Evolutionary conservation across 306 rosid species (phyloP).

Genomic region (Medicago arabica): DNA sequence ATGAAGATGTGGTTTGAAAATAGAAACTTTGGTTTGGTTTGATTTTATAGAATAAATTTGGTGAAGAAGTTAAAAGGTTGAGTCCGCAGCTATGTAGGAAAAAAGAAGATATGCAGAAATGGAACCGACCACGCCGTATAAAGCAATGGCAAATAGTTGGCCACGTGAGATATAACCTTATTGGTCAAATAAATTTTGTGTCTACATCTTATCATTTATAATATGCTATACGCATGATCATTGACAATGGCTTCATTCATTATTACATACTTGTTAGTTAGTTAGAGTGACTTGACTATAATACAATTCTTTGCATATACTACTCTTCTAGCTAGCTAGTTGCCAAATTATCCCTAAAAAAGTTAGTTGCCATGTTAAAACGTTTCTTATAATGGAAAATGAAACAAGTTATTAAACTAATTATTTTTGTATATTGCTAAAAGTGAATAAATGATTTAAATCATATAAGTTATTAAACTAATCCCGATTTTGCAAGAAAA

Average conservation of each 20-base stretch:
- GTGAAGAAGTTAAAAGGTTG: slow-evolving; percentile 49
- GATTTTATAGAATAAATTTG: slow-evolving; percentile 47
- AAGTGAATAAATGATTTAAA: too few species aligned
- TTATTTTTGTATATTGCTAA: not conserved
- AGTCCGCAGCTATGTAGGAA: not conserved
- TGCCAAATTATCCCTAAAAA: too few species aligned
- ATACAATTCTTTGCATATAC: not conserved
- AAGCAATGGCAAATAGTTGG: slow-evolving; percentile 67
- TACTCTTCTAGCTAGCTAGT: not conserved
- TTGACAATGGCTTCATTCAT: slow-evolving; percentile 32
- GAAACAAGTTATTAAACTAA: not conserved
- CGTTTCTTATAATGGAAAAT: not conserved
- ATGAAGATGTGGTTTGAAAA: not conserved
- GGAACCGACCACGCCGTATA: slow-evolving; percentile 86
- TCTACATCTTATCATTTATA: slow-evolving; percentile 52
- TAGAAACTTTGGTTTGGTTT: slow-evolving; percentile 15
- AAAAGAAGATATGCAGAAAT: slow-evolving; percentile 86
- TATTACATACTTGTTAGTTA: not conserved
- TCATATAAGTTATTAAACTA: too few species aligned
- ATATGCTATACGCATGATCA: slow-evolving; percentile 27
- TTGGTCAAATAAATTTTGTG: slow-evolving; percentile 51
- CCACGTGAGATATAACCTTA: slow-evolving; percentile 70
- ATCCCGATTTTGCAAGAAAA: too few species aligned
- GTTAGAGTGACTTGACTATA: not conserved
- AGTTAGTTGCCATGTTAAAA: not conserved